Evolutionary conservation across 345 rosid genomes (phyloP), one percentile per base, ranked within the genome.

Genomic region (Eucalyptus grandis): DNA sequence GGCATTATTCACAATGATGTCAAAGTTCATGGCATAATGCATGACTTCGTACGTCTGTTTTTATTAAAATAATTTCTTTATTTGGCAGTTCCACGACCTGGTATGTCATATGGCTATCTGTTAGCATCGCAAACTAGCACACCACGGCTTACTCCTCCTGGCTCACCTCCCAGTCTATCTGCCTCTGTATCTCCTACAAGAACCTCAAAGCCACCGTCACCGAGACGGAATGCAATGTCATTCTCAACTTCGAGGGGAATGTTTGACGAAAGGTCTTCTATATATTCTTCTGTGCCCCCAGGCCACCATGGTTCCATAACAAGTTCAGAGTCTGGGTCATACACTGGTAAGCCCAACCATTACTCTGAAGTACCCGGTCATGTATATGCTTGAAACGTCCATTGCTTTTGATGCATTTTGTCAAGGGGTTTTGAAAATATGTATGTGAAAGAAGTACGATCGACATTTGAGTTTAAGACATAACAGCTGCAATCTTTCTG

Each of bases 121-220:
- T 88, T 95, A 87, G 90, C 93, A 88, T 96, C 98, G 14, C 97
- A 96, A 90, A 94, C 93, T 88, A 92, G 90, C 92, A 95, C 99
- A 13, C 98, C 99, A 27, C 91, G 92, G 93, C 87, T 96, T 89
- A 96, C 99, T 88, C 99, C 99, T 87, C 98, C 97, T 44, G 95
- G 94, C 86, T 93, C 98, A n/a, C 99, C 99, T 88, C 96, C 99
- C 21, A 94, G 92, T 77, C 67, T 94, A 34, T 98, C 99, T 26
- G 98, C 99, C 90, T 92, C 98, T 51, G 94, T 92, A 88, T 94
- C 99, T 67, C 99, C 99, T 16, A 94, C 94, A 27, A 93, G 93
- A 88, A 94, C 96, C 11, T 96, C 98, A 21, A 96, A 95, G 90
- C 97, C 99, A 43, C 91, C 89, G 60, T 96, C 99, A 65, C 98